Base-by-base conservation (phyloP, 1,284 basidiomycete genomes). In the Ustilago nuda region DNA sequence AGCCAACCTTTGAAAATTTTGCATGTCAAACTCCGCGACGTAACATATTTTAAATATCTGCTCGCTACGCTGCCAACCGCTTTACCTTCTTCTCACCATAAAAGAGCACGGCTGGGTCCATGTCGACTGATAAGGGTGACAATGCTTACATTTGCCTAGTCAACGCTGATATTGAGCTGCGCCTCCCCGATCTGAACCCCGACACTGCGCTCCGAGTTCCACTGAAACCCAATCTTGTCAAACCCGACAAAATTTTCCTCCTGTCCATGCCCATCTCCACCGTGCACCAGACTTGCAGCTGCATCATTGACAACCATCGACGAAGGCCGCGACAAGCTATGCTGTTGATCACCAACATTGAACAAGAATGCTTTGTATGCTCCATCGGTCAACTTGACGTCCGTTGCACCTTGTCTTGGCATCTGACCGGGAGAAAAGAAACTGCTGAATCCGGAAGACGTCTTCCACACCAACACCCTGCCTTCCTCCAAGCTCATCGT, bases 381-480 rank as follows among this genome's bases (percentile, higher is more conserved):
- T 13, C 78, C 80, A 61, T 72, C 70, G 0, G 70, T 72, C 57
- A 67, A 15, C 50, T 56, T 67, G 15, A 19, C 52, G 13, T 92
- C 91, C 46, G 89, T 88, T 69, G 92, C 90, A 6, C 89, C 94
- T 86, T 98, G 95, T n/a, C 94, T 88, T 2, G 96, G 95, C 8
- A 94, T 94, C 8, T 92, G 92, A 0, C 95, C 95, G 0, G 95
- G 94, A 70, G 91, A 92, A 83, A 98, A 95, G 85, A 98, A 91
- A 71, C 93, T 94, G 32, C 90, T 89, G 78, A 98, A 65, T 6
- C 79, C 76, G 0, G 63, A 72, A 2, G 84, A 84, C 2, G 87
- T 84, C 52, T 87, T 87, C 87, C 87, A 88, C 2, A 86, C 78
- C 52, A 78, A 63, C 45, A 84, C 80, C 9, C 64, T 46, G 4